Evolutionary conservation across 495 filamentous ascomycete genomes (phyloP), one percentile per base, ranked within the genome.

Genomic region (Poronia punctata): DNA sequence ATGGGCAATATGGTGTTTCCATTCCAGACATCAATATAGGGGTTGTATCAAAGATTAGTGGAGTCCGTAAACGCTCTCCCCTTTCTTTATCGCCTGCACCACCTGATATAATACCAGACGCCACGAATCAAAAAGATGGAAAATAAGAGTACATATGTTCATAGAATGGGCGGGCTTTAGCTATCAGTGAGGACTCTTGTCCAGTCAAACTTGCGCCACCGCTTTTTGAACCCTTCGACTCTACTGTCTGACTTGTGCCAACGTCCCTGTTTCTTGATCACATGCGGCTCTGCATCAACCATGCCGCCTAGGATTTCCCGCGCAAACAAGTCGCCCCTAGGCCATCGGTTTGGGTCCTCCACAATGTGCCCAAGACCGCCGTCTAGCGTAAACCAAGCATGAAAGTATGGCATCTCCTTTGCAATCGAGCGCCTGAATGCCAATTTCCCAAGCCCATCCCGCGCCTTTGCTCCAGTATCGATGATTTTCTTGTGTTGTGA

Each of bases 351-450:
- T 28, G 76, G 68, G 54, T 97, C 87, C 62, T 98, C 92, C 7
- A 98, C 83, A 20, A 98, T 73, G 56, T 98, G 92, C 0, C 88
- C 92, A 38, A 98, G 56, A 2, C 92, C 92, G 4, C 93, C 93
- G 56, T 97, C 87, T 5, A 98, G 62, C 44, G 79, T 76, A 56
- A 97, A 96, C 88, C 88, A 98, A 11, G 88, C 89, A 49, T 98
- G 92, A 61, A 98, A 97, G 58, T 98, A 98, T 17, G 92, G 92
- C 88, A 95, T 94, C 66, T 98, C 92, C 68, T 94, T 96, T 17
- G 82, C 86, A 22, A 98, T 62, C 2, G 76, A 81, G 32, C 80
- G 71, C 3, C 92, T 76, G 62, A 98, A 97, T 30, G 92, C 88
- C 42, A 69, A 56, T 57, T 85, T 83, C 0, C 93, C 93, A 24